These are phyloP conservation scores for Rhododendron williamsianum DNA, from an alignment of 148 eudicot species.

Conservation along the genomic window DNA sequence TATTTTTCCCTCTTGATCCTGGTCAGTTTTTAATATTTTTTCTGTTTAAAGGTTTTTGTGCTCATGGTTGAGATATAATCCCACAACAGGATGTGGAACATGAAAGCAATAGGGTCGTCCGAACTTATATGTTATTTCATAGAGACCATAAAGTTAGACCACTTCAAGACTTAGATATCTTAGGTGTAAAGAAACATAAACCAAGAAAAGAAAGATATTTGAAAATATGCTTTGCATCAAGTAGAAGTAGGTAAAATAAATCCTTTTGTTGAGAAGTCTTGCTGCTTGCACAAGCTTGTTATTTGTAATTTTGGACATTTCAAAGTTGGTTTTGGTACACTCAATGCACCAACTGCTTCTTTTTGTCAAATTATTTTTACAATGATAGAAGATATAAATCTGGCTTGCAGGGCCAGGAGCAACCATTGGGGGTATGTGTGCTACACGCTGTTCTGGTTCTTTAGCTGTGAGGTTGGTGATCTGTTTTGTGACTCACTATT, in stretches of 20 bases:
- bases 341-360: background rate
- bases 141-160: background rate
- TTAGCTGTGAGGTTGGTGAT: constrained; percentile 81
- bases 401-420: constrained; percentile 86
- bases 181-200: background rate
- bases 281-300: background rate
- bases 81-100: background rate
- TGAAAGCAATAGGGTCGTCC: background rate
- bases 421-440: constrained; percentile 99
- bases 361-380: background rate
- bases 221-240: background rate
- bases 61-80: background rate
- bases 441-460: constrained; percentile 98
- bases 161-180: background rate
- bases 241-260: background rate
- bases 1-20: constrained; percentile 98
- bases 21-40: constrained; percentile 37
- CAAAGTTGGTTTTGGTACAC: background rate
- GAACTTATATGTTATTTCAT: background rate
- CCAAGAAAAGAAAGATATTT: background rate
- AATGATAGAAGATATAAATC: background rate
- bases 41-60: background rate
- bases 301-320: background rate
- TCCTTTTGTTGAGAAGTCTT: background rate
- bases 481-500: background rate